Conservation (phyloP, 1,284 basidiomycete genomes). For the Ganoderma lucidum region DNA sequence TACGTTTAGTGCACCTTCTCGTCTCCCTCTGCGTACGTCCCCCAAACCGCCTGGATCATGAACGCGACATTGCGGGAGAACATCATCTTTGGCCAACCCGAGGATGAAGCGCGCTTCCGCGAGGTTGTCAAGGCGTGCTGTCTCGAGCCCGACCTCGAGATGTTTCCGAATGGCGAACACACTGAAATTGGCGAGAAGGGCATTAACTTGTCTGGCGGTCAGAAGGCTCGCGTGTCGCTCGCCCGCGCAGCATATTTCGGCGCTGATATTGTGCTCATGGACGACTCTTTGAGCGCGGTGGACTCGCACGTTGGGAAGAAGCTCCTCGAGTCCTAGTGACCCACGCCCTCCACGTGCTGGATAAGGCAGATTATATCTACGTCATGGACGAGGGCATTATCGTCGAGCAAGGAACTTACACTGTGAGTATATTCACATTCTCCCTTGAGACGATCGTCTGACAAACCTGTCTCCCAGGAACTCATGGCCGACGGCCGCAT, state of each 20-base stretch:
- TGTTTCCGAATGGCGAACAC: constrained; percentile 69
- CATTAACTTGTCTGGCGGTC: constrained; percentile 66
- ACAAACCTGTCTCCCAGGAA: constrained; percentile 43
- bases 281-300: constrained; percentile 78
- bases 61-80: constrained; percentile 77
- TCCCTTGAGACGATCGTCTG: not conserved
- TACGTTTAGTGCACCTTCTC: constrained; percentile 64
- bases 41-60: constrained; percentile 84
- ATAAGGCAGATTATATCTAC: constrained; percentile 74
- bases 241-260: constrained; percentile 84
- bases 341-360: constrained; percentile 78
- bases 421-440: constrained; percentile 43
- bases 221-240: constrained; percentile 81
- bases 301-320: constrained; percentile 74
- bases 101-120: constrained; percentile 63
- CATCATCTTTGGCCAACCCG: constrained; percentile 68
- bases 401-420: constrained; percentile 69
- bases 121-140: constrained; percentile 67
- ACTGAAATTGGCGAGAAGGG: constrained; percentile 91
- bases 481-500: constrained; percentile 59
- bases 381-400: constrained; percentile 77
- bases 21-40: constrained; percentile 77
- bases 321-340: constrained; percentile 79
- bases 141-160: constrained; percentile 70
- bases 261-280: constrained; percentile 77